These are phyloP conservation scores for Nasturtium officinale DNA, from an alignment of 345 rosid species.

Conservation along the genomic window DNA sequence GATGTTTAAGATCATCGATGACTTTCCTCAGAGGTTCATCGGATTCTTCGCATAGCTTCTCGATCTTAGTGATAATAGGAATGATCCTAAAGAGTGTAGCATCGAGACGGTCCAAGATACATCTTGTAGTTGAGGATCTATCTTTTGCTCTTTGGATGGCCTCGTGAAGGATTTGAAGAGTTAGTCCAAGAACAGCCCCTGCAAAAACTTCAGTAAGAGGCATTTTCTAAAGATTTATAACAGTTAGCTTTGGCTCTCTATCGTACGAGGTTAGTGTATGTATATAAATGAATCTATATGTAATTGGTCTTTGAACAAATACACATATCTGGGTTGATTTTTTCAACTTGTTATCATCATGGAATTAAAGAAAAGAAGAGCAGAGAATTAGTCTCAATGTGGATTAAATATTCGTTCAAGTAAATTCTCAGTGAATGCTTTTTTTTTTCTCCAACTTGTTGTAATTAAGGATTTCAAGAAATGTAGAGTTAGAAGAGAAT, in stretches of 20 bases:
- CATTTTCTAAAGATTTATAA: not conserved
- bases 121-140: conserved; percentile 8
- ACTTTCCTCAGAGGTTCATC: not conserved
- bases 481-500: too few species aligned
- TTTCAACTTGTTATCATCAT: too few species aligned
- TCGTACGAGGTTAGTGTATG: not conserved
- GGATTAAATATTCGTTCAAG: not conserved
- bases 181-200: conserved; percentile 20
- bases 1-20: conserved; percentile 15
- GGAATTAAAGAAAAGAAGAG: too few species aligned
- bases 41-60: not conserved
- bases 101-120: conserved; percentile 20
- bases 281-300: not conserved
- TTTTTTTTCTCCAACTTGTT: too few species aligned
- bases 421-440: too few species aligned
- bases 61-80: conserved; percentile 5
- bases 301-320: not conserved
- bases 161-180: conserved; percentile 17
- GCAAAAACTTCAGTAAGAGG: not conserved
- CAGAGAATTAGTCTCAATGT: not conserved
- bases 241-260: not conserved
- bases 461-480: too few species aligned
- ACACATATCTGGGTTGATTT: too few species aligned
- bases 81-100: conserved; percentile 13
- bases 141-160: conserved; percentile 8